phyloP scores from a whole-genome alignment of 139 green algal species.

The Dunaliella primolecta region DNA sequence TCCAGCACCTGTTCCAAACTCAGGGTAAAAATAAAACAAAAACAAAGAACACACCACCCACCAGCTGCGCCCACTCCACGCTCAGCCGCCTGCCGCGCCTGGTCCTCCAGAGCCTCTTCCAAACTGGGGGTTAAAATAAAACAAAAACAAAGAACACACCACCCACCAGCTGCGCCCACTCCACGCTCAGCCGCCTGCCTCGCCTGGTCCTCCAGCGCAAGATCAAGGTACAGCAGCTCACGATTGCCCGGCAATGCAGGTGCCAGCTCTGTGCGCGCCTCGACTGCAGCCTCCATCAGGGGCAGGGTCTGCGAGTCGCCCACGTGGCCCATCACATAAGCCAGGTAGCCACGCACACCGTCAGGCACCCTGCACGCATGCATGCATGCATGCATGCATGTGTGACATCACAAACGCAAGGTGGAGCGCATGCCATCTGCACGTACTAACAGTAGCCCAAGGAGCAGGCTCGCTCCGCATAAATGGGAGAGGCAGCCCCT shows the following conservation, averaged over 20 bases:
- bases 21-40: too few species aligned
- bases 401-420: too few species aligned
- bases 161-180: constrained; percentile 32
- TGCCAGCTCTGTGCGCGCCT: constrained; percentile 83
- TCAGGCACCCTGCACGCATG: constrained; percentile 43
- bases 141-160: too few species aligned
- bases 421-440: too few species aligned
- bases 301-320: constrained; percentile 64
- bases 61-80: constrained; percentile 37
- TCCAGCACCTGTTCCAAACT: too few species aligned
- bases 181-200: constrained; percentile 57
- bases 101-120: constrained; percentile 89
- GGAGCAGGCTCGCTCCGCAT: neutral
- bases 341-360: constrained; percentile 72
- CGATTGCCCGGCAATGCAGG: constrained; percentile 51
- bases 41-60: too few species aligned
- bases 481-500: neutral
- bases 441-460: too few species aligned
- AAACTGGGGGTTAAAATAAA: too few species aligned
- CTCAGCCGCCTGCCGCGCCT: constrained; percentile 64
- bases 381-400: neutral
- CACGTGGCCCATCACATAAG: constrained; percentile 75
- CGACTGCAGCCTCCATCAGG: constrained; percentile 86
- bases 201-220: constrained; percentile 89
- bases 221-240: constrained; percentile 95